Evolutionary conservation across 2,329 filamentous ascomycete genomes (phyloP).

Genomic region (Epichloe bromicola): DNA sequence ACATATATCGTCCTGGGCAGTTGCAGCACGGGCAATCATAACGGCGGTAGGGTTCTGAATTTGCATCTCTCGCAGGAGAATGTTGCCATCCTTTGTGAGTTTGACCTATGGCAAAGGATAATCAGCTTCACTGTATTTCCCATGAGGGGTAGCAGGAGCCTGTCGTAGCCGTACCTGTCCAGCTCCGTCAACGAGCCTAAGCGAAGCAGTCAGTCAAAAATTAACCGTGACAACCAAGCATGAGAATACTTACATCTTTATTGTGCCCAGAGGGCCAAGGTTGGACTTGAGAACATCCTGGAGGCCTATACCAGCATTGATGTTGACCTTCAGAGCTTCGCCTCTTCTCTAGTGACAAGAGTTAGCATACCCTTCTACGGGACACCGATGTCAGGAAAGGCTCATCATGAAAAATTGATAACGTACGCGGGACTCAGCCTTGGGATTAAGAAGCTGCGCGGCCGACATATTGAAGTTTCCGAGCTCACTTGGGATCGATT

Average conservation of each 20-base stretch:
- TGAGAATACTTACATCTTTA: constrained; percentile 63
- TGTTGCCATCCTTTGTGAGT: constrained; percentile 96
- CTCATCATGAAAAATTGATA: constrained; percentile 3
- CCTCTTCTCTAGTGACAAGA: constrained; percentile 59
- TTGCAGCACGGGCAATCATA: constrained; percentile 71
- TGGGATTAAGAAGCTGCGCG: constrained; percentile 94
- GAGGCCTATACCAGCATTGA: constrained; percentile 85
- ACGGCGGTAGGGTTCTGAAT: constrained; percentile 98
- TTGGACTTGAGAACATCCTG: constrained; percentile 95
- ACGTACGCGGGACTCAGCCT: constrained; percentile 90
- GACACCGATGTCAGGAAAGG: neutral
- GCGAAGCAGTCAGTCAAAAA: constrained; percentile 1
- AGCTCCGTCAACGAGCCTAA: constrained; percentile 55
- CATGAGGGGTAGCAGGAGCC: constrained; percentile 13
- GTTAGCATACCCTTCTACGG: constrained; percentile 13
- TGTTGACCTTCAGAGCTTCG: constrained; percentile 94
- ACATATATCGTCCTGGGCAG: constrained; percentile 95
- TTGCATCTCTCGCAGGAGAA: constrained; percentile 68
- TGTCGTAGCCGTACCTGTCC: constrained; percentile 41
- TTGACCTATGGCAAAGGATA: constrained; percentile 56
- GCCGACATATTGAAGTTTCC: constrained; percentile 60
- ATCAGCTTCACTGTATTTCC: constrained; percentile 16
- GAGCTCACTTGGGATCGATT: constrained; percentile 7
- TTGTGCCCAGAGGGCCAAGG: constrained; percentile 80
- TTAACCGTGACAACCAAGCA: neutral